Evolutionary conservation across 179 eudicot genomes (phyloP).

Genomic region (Actinidia polygama): DNA sequence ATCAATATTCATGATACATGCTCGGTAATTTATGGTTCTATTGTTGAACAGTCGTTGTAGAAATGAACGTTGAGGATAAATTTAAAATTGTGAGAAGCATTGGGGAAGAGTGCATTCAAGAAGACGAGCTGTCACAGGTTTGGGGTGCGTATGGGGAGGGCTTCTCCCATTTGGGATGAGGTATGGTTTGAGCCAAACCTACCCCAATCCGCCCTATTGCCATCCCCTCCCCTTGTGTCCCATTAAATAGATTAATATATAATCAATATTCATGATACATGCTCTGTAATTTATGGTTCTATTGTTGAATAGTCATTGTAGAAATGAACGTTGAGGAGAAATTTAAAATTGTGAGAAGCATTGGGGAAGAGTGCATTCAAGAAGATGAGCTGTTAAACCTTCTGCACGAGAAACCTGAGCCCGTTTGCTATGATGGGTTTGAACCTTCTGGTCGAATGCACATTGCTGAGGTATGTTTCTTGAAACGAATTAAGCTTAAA

Average conservation of each 20-base stretch:
- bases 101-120: constrained; percentile 91
- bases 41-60: constrained; percentile 23
- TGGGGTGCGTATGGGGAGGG: no score
- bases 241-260: no score
- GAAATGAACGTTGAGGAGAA: constrained; percentile 70
- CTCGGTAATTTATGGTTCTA: neutral
- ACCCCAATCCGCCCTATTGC: no score
- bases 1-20: neutral
- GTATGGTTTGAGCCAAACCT: no score
- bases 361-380: constrained; percentile 91
- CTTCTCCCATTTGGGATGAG: no score
- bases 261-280: neutral
- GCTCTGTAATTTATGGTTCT: neutral
- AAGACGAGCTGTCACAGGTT: constrained; percentile 45
- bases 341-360: constrained; percentile 59
- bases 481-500: neutral
- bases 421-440: constrained; percentile 86
- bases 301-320: constrained; percentile 15
- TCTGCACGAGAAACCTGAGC: constrained; percentile 62
- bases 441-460: constrained; percentile 96
- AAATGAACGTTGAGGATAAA: constrained; percentile 68
- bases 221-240: no score
- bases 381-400: constrained; percentile 71
- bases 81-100: constrained; percentile 63
- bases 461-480: constrained; percentile 66